Evolutionary conservation across 257 asterid genomes (phyloP), one percentile per base, ranked within the genome.

Genomic region (Nicotiana attenuata): DNA sequence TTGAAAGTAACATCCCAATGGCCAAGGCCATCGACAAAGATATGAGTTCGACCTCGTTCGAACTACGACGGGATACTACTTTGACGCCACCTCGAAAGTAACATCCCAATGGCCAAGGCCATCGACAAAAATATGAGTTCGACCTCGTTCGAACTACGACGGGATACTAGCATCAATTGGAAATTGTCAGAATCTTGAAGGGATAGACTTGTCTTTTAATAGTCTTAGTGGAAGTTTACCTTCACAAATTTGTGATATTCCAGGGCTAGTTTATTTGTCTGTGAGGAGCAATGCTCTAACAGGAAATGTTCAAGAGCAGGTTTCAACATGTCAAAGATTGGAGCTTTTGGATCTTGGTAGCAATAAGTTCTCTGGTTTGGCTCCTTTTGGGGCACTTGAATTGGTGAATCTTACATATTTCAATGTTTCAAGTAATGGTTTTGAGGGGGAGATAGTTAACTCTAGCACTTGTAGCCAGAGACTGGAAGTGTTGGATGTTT

Each of bases 281-380:
- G 91, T 96, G 85, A 90, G 97, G 87, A 89, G 89, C 83, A 96
- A 96, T 86, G 77, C 71, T 87, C 88, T 96, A 1, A 89, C 93
- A 9, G 99, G 99, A 67, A 87, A 76, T 83, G 97, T 96, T 84
- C 78, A 83, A 83, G 84, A 87, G 2, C 91, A 82, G 73, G 82
- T 96, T 45, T 89, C 91, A 1, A 69, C 79, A 16, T 94, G 99
- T 80, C 57, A 83, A 79, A 87, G 89, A 14, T 89, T 96, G 92
- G 93, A 89, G 78, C 91, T 94, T 86, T 89, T 96, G 90, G 99
- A 96, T 89, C 93, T 96, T 75, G 93, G 97, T 63, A 89, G 91
- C 91, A 95, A 95, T 85, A 57, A 78, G 86, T 95, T 95, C 84
- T 82, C 87, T 4, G 98, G 96, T 20, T 19, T 81, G 15, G 87